Base-by-base conservation (phyloP, 179 eudicot species). In the Silene vulgaris region DNA sequence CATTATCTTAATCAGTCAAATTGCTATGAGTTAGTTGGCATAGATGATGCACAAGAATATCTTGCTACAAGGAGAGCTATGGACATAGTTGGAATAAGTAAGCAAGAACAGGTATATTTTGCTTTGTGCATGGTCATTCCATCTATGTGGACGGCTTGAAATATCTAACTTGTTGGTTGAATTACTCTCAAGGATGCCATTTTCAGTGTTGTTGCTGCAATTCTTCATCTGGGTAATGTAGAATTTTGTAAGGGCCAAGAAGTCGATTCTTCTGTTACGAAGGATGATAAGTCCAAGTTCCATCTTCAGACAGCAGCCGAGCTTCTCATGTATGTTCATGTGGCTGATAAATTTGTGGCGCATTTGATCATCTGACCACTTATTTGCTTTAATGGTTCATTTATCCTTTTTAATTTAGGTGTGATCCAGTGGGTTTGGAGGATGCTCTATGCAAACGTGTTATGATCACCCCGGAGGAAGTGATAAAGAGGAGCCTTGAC, bases 51-150 rank as follows among this genome's bases (percentile, higher is more conserved):
- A 62, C 87, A 93, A 70, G 97, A 90, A 45, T 95, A 89, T 85
- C 89, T 95, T 76, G 92, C 89, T 35, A 92, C 97, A 32, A 92
- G 97, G 82, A 89, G 97, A 82, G 97, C 99, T 65, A 95, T 95
- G 99, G 99, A 87, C 87, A 77, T 95, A 71, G 97, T 95, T 68
- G 97, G 99, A 20, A 88, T 95, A 70, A 87, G 95, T 83, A 82
- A 86, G 77, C 79, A 85, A 76, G 97, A 95, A 65, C 99, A 95
- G 96, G 99, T 95, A 83, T 67, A 71, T 28, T 72, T 32, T 19
- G 74, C 59, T 32, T 60, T 35, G 30, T 65, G 66, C 43, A 50
- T 30, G 48, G 21, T 78, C 74, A 37, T 82, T 66, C 32, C 74
- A 64, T 54, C 50, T 63, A 67, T 4, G 17, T 37, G 17, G 73